These are phyloP conservation scores for Stephania yunnanensis DNA, from an alignment of 164 flowering plant species.

Conservation along the genomic window DNA sequence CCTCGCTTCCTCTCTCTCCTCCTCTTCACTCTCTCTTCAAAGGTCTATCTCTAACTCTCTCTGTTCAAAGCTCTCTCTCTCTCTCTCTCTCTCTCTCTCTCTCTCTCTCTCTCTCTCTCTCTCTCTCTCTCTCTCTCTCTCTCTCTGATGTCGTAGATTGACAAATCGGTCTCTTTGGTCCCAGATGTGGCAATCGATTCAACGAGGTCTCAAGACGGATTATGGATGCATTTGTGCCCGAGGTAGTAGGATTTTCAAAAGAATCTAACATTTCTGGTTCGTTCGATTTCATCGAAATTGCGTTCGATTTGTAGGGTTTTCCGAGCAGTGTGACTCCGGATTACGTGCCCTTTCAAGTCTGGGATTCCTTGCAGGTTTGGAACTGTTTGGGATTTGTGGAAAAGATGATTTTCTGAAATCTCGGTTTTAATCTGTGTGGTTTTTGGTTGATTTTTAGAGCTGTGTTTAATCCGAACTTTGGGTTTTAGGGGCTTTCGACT, in stretches of 20 bases:
- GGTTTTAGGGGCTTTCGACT: constrained; percentile 79
- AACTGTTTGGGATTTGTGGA: neutral
- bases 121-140: neutral
- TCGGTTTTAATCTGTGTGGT: neutral
- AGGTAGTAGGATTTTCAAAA: constrained; percentile 48
- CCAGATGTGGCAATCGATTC: constrained; percentile 56
- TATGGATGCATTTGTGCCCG: constrained; percentile 85
- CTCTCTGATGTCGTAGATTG: neutral
- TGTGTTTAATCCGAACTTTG: neutral
- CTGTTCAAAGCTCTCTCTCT: neutral
- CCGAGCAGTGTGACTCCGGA: constrained; percentile 94
- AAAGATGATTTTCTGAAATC: no score
- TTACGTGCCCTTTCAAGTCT: constrained; percentile 81
- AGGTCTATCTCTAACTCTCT: constrained; percentile 27
- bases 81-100: neutral
- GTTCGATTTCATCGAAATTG: neutral
- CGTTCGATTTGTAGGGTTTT: constrained; percentile 69
- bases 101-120: constrained; percentile 24
- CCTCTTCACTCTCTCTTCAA: constrained; percentile 40
- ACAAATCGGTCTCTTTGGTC: neutral
- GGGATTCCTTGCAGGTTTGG: constrained; percentile 91
- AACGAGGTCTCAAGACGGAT: constrained; percentile 52
- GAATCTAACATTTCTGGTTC: neutral
- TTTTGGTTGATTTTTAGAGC: neutral
- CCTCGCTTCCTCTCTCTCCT: constrained; percentile 29